Evolutionary conservation across 768 basidiomycete species (phyloP), one percentile per base, ranked within the genome.

Genomic region (Holtermannia corniformis): DNA sequence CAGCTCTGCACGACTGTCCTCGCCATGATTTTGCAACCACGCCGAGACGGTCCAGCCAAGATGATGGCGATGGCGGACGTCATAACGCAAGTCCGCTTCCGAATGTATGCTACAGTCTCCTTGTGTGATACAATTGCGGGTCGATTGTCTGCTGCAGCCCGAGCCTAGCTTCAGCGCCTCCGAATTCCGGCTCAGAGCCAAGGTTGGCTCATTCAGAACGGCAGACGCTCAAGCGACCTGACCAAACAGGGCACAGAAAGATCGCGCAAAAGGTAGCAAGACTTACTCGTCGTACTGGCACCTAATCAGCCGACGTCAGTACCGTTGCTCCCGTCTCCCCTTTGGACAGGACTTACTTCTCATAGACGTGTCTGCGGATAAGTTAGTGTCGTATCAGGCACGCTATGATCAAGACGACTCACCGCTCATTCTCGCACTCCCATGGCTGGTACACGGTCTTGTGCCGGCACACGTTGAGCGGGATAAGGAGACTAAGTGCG

Each of bases 261-360:
- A n/a, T n/a, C n/a, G n/a, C n/a, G n/a, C n/a, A n/a, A n/a, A n/a
- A n/a, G n/a, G n/a, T n/a, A n/a, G 24, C 52, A 24, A n/a, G 50
- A 80, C 85, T 70, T 72, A 92, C 90, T 95, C 90, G 61, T 91
- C 87, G 69, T 90, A 92, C 75, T 95, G 90, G 68, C 90, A 93
- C 75, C 89, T 93, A 50, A n/a, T n/a, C n/a, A n/a, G n/a, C 37
- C 7, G 23, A 20, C 22, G 2, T 32, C 24, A 49, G 41, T 50
- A 44, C 27, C 23, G 24, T 20, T 45, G 24, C 47, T 50, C 42
- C 22, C 25, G 43, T 43, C 27, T 23, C n/a, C n/a, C n/a, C n/a
- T n/a, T n/a, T n/a, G n/a, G 37, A 26, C 19, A 5, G 11, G 41
- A 64, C 74, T 64, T 61, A 76, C 74, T 74, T 75, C 59, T 76